These are phyloP conservation scores for Allodekkera sacchari DNA, from an alignment of 805 yeast genomes.

Conservation along the genomic window DNA sequence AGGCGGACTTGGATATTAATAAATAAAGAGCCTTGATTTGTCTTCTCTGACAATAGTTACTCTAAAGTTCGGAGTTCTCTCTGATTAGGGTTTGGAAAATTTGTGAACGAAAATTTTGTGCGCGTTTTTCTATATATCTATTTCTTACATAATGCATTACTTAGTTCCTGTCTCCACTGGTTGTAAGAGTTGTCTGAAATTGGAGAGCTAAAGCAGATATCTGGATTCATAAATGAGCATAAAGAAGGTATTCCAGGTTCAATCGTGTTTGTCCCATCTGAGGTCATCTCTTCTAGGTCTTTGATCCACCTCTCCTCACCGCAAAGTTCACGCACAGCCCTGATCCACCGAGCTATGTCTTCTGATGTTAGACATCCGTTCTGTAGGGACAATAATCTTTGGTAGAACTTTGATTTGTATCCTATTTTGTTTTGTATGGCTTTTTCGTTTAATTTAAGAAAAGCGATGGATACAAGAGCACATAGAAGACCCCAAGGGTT, in stretches of 20 bases:
- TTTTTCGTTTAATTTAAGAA: constrained; percentile 43
- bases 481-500: constrained; percentile 65
- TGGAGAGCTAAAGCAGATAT: constrained; percentile 21
- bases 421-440: constrained; percentile 39
- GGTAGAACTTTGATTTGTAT: constrained; percentile 36
- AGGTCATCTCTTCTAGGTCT: constrained; percentile 16
- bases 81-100: too few relatives aligned
- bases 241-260: constrained; percentile 15
- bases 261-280: constrained; percentile 2
- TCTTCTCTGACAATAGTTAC: too few relatives aligned
- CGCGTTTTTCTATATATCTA: too few relatives aligned
- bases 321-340: constrained; percentile 44
- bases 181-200: constrained; percentile 24
- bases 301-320: constrained; percentile 56
- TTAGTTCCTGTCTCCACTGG: constrained; percentile 22
- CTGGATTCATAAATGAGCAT: constrained; percentile 13
- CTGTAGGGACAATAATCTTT: constrained; percentile 44
- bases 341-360: constrained; percentile 46
- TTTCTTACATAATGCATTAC: too few relatives aligned
- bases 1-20: too few relatives aligned
- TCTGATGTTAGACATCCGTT: constrained; percentile 42
- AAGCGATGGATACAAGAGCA: constrained; percentile 56
- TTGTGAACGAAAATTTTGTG: too few relatives aligned
- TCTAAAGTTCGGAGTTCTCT: too few relatives aligned
- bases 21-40: too few relatives aligned